phyloP scores from a whole-genome alignment of 2,329 filamentous ascomycete species.

The Myotisia sp. region DNA sequence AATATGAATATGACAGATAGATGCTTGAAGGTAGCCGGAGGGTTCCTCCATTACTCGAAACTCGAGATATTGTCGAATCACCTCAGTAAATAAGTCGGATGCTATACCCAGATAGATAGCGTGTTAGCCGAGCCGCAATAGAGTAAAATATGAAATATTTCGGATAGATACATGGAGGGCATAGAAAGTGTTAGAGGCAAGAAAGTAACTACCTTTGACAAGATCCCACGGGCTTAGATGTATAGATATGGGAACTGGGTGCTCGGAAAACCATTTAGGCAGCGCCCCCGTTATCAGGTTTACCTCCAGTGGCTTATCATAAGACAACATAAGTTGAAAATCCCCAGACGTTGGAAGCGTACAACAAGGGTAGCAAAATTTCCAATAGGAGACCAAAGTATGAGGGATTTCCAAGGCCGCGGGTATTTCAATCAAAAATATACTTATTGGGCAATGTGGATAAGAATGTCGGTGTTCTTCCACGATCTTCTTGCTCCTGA shows the following conservation, averaged over 20 bases:
- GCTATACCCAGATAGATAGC: no score
- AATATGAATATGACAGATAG: not conserved
- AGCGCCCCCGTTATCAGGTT: not conserved
- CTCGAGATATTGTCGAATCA: constrained; percentile 1
- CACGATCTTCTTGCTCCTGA: not conserved
- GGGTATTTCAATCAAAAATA: not conserved
- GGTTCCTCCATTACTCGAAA: not conserved
- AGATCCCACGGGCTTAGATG: not conserved
- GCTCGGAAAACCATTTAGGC: constrained; percentile 1
- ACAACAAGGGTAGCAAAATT: not conserved
- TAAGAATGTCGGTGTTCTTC: not conserved
- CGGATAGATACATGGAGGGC: not conserved
- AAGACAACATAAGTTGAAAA: not conserved
- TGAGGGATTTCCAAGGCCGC: not conserved
- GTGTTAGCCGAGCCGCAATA: not conserved
- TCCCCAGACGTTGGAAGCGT: not conserved
- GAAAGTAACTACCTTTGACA: no score
- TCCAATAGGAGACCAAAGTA: not conserved
- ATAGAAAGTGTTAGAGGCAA: not conserved
- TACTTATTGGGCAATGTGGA: constrained; percentile 1
- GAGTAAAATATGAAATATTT: no score
- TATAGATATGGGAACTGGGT: not conserved
- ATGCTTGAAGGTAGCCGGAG: not conserved
- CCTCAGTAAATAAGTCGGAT: no score
- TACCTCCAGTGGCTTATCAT: not conserved